A percentile compares a stretch with the other conserved stretches of the same genome.
phyloP scores from a whole-genome alignment of 2,329 filamentous ascomycete species.

The Fusarium falciforme region DNA sequence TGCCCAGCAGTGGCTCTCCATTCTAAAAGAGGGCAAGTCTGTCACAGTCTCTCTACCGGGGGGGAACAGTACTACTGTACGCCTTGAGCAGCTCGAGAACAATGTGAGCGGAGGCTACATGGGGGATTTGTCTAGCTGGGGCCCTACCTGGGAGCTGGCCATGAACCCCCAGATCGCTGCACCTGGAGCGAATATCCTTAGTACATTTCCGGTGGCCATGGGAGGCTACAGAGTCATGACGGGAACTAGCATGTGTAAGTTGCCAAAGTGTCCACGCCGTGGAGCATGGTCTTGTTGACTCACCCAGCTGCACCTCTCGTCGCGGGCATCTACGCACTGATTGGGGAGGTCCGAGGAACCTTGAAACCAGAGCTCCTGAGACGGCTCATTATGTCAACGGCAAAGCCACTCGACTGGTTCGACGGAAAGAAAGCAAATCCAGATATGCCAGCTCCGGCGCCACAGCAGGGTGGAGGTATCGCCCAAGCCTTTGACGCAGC shows the following conservation, averaged over 20 bases:
- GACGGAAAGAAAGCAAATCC: neutral
- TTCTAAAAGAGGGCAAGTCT: neutral
- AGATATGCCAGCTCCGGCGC: neutral
- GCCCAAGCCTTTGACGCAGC: neutral
- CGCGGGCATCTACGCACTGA: neutral
- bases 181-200: neutral
- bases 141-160: neutral
- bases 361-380: neutral
- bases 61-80: neutral
- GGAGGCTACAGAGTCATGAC: neutral
- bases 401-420: neutral
- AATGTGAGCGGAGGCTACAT: neutral
- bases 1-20: neutral
- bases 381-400: neutral
- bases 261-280: too few relatives aligned
- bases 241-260: constrained; percentile 4
- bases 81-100: neutral
- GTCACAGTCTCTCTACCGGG: neutral
- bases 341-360: neutral
- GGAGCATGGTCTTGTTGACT: neutral
- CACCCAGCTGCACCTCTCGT: neutral
- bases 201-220: neutral
- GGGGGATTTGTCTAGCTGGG: constrained; percentile 1
- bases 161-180: neutral
- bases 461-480: neutral